Percentiles rank a stretch among this genome's conserved stretches.
Evolutionary conservation across 495 filamentous ascomycete species (phyloP).

Genomic region (Achaetomiella virescens): DNA sequence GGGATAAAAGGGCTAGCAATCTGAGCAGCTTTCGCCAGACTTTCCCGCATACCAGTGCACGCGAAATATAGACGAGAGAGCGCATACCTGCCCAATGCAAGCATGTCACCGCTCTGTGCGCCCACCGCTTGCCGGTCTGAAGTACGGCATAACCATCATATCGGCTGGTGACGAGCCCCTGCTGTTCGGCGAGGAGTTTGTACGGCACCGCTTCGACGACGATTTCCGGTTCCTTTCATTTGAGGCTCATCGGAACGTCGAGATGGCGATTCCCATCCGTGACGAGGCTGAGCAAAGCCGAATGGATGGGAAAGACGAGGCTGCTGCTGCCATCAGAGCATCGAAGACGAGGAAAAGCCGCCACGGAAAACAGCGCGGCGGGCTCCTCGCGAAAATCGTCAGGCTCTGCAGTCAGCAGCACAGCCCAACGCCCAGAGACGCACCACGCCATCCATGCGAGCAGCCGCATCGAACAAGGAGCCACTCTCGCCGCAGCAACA

Average conservation of each 20-base stretch:
- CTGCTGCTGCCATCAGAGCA: too few relatives aligned
- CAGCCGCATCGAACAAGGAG: too few relatives aligned
- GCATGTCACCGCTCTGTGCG: neutral
- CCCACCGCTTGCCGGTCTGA: neutral
- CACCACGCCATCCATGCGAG: too few relatives aligned
- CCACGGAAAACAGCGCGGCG: neutral
- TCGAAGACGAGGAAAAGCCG: neutral
- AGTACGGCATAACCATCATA: neutral
- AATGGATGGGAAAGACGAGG: too few relatives aligned
- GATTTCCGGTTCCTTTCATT: neutral
- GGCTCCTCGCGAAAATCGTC: neutral
- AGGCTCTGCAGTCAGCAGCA: too few relatives aligned
- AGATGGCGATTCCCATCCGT: neutral
- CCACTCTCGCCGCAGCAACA: too few relatives aligned
- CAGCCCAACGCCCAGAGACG: too few relatives aligned
- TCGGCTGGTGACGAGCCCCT: neutral
- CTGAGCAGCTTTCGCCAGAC: too few relatives aligned
- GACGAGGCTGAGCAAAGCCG: too few relatives aligned
- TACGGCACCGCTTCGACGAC: neutral
- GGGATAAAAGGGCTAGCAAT: too few relatives aligned
- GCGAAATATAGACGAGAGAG: neutral
- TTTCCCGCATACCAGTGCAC: neutral
- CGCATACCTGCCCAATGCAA: neutral
- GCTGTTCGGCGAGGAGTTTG: constrained; percentile 1
- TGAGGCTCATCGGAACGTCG: neutral